phyloP scores from a whole-genome alignment of 2,329 filamentous ascomycete species.

The Aspergillus transmontanensis region DNA sequence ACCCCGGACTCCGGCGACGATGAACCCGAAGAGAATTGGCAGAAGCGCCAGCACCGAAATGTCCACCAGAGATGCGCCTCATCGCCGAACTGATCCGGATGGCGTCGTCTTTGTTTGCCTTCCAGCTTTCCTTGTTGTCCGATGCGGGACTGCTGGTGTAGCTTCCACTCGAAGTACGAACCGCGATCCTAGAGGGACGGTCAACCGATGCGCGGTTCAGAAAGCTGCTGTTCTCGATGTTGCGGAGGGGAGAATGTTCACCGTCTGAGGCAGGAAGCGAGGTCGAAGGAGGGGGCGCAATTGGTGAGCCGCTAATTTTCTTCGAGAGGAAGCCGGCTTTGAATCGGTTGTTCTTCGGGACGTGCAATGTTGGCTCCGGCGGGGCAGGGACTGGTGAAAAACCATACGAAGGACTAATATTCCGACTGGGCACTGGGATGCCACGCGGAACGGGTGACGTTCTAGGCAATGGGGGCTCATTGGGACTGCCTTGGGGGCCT shows the following conservation, averaged over 20 bases:
- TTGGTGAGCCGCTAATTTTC: conserved; percentile 66
- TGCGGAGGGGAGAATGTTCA: conserved; percentile 57
- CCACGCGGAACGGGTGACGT: conserved; percentile 53
- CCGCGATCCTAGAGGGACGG: conserved; percentile 41
- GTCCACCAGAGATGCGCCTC: conserved; percentile 54
- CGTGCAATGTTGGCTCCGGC: conserved; percentile 61
- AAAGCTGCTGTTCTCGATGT: conserved; percentile 54
- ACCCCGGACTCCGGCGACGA: conserved; percentile 59
- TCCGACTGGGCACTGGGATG: conserved; percentile 44
- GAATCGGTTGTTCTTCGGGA: conserved; percentile 74
- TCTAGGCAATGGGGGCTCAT: conserved; percentile 52
- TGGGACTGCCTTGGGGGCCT: conserved; percentile 53
- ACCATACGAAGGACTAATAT: conserved; percentile 44
- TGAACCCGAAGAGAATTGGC: conserved; percentile 48
- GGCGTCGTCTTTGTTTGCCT: conserved; percentile 52
- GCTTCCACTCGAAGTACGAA: conserved; percentile 42
- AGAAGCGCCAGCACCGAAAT: conserved; percentile 42
- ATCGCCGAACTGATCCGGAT: conserved; percentile 59
- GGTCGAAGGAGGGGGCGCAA: conserved; percentile 60
- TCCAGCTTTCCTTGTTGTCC: conserved; percentile 54
- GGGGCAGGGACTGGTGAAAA: conserved; percentile 61
- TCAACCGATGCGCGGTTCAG: conserved; percentile 50
- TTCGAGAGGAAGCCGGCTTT: conserved; percentile 84
- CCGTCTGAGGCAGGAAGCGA: conserved; percentile 62
- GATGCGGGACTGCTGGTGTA: conserved; percentile 42